Percentiles rank a stretch among this genome's conserved stretches.
Conservation (phyloP, 331 rosid species). For the Dryas integrifolia region DNA sequence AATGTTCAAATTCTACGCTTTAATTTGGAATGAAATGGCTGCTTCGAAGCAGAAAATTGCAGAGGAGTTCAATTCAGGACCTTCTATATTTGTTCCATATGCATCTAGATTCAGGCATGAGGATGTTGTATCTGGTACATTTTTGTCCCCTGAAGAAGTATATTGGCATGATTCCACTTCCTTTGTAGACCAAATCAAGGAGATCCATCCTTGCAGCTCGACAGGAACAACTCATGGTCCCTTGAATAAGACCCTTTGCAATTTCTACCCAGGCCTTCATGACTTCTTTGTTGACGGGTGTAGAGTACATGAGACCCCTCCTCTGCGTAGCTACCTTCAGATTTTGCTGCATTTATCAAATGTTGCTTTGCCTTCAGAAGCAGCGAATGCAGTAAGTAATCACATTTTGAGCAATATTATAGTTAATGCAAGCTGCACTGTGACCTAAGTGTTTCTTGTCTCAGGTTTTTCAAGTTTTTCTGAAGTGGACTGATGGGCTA, state of each 20-base stretch:
- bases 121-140: conserved; percentile 60
- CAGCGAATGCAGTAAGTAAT: conserved; percentile 63
- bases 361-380: conserved; percentile 65
- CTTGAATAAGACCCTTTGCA: conserved; percentile 51
- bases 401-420: conserved; percentile 3
- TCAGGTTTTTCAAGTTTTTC: conserved; percentile 74
- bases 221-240: conserved; percentile 28
- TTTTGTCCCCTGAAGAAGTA: conserved; percentile 61
- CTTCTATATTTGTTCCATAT: conserved; percentile 72
- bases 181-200: conserved; percentile 47
- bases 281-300: conserved; percentile 74
- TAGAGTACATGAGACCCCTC: conserved; percentile 64
- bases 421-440: conserved; percentile 13
- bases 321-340: conserved; percentile 68
- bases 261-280: conserved; percentile 66
- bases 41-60: conserved; percentile 50
- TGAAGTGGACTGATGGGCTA: conserved; percentile 77
- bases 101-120: conserved; percentile 44
- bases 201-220: conserved; percentile 38
- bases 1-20: conserved; percentile 73
- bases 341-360: conserved; percentile 74
- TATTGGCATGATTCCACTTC: conserved; percentile 78
- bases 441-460: conserved; percentile 34
- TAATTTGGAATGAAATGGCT: conserved; percentile 77
- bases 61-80: conserved; percentile 59